Conservation (phyloP, 83 land plant species). For the Larix sibirica region DNA sequence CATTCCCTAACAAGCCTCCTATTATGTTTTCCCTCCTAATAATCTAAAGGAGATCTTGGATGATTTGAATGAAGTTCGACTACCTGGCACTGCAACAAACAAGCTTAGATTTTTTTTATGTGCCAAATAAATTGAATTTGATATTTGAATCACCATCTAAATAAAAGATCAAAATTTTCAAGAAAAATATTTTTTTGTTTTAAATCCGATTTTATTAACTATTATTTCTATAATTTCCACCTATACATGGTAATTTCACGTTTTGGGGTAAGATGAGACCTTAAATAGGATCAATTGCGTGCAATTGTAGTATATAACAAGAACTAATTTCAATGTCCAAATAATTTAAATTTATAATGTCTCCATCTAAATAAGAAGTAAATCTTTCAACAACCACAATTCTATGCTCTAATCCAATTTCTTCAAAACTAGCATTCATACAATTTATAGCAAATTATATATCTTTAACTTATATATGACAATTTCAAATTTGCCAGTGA, state of each 20-base stretch:
- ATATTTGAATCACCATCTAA: neutral
- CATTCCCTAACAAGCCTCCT: neutral
- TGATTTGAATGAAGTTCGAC: slow-evolving; percentile 11
- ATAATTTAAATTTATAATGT: no score
- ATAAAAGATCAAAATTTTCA: neutral
- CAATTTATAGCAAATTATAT: neutral
- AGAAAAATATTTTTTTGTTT: neutral
- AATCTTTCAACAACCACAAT: no score
- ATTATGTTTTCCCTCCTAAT: neutral
- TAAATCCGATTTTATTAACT: no score
- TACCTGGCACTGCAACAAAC: slow-evolving; percentile 7
- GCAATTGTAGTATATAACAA: no score
- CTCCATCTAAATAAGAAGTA: no score
- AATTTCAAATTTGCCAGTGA: neutral
- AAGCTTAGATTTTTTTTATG: neutral
- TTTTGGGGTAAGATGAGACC: no score
- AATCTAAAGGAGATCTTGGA: neutral
- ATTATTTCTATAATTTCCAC: no score
- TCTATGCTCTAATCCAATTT: neutral
- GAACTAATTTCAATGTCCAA: no score
- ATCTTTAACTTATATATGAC: neutral
- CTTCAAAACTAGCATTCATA: neutral
- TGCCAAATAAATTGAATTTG: neutral
- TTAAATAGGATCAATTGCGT: no score
- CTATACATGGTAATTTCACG: no score